These are phyloP conservation scores for Aleurites moluccanus DNA, from an alignment of 441 rosid genomes.

Conservation along the genomic window DNA sequence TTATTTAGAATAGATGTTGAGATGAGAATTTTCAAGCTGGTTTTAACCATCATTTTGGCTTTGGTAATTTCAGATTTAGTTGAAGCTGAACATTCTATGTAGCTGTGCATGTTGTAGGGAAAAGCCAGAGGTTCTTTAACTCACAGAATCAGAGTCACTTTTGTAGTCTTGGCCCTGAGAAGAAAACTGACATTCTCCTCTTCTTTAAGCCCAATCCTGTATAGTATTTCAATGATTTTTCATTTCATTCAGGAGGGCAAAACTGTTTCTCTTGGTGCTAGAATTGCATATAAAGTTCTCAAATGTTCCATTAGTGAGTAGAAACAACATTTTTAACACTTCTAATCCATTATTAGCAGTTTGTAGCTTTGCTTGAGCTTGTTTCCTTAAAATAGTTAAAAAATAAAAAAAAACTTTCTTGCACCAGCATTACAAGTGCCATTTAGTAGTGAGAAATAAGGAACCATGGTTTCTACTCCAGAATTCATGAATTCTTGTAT, in stretches of 20 bases:
- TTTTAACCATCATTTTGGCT: slow-evolving; percentile 6
- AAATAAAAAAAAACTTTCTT: neutral
- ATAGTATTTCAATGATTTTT: neutral
- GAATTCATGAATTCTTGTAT: neutral
- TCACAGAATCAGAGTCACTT: neutral
- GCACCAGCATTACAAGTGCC: neutral
- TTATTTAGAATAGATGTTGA: neutral
- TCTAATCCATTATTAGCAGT: neutral
- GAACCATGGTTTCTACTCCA: neutral
- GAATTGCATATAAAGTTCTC: neutral
- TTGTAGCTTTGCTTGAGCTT: neutral
- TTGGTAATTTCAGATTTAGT: slow-evolving; percentile 31
- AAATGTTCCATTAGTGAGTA: neutral
- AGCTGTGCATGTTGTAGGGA: neutral
- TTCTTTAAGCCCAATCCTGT: neutral
- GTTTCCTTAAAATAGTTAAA: neutral
- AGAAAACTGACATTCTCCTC: neutral
- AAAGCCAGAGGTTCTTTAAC: slow-evolving; percentile 5
- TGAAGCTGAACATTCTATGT: slow-evolving; percentile 10
- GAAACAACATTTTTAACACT: neutral
- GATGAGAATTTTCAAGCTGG: neutral
- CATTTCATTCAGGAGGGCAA: neutral
- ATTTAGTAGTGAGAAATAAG: neutral
- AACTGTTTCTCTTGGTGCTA: neutral
- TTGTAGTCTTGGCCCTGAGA: neutral